Percentiles rank a stretch among this genome's conserved stretches.
Conservation (phyloP, 129 eudicot genomes). For the Flaveria brownii region DNA sequence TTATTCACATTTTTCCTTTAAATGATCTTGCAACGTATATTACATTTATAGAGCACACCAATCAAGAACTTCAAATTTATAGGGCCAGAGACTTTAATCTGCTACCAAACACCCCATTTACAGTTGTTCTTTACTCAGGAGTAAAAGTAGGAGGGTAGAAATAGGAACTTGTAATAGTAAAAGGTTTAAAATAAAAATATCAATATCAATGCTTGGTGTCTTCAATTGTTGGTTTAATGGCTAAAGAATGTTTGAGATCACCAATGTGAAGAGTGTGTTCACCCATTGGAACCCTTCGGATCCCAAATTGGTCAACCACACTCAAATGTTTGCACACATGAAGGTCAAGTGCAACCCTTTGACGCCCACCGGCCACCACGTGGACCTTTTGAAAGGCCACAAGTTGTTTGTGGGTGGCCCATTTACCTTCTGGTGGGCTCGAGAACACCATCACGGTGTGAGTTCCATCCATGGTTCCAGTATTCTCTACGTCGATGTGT, state of each 20-base stretch:
- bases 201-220: conserved; percentile 39
- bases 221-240: conserved; percentile 45
- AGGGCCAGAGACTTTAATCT: conserved; percentile 10
- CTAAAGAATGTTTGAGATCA: conserved; percentile 72
- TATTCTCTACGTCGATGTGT: conserved; percentile 71
- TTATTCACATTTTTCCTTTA: conserved; percentile 20
- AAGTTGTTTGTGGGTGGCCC: conserved; percentile 57
- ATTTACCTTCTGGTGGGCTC: conserved; percentile 50
- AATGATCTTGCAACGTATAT: neutral
- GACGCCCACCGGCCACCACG: conserved; percentile 58
- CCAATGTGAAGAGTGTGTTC: conserved; percentile 85
- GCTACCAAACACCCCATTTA: conserved; percentile 36
- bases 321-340: conserved; percentile 82
- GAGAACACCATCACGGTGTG: conserved; percentile 76
- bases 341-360: conserved; percentile 54
- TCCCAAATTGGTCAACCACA: conserved; percentile 67
- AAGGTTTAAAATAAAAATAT: conserved; percentile 20
- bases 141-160: conserved; percentile 29
- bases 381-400: conserved; percentile 82
- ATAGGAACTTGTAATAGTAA: conserved; percentile 26
- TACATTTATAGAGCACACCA: conserved; percentile 33
- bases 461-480: conserved; percentile 74
- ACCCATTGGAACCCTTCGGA: conserved; percentile 90
- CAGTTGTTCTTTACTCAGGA: conserved; percentile 26
- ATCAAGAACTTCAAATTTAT: conserved; percentile 21